Conservation (phyloP, 2,329 filamentous ascomycete genomes). For the Fusarium algeriense region DNA sequence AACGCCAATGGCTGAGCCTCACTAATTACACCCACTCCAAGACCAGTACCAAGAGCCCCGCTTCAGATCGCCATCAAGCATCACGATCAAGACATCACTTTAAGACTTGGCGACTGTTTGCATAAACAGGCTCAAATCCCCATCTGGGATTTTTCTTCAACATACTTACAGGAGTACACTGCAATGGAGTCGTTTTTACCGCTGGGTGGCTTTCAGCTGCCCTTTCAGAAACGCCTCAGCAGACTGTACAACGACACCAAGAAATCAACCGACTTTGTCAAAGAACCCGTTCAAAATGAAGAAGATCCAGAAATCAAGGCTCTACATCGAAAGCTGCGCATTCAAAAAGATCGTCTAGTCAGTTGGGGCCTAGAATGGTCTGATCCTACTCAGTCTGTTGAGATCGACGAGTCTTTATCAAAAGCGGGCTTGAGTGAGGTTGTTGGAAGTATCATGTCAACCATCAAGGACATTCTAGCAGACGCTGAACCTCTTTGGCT, state of each 20-base stretch:
- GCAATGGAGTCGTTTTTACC: constrained; percentile 66
- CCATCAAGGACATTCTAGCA: constrained; percentile 82
- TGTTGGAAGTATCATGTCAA: constrained; percentile 82
- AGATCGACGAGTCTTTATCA: constrained; percentile 78
- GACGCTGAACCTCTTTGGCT: constrained; percentile 80
- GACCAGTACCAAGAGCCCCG: constrained; percentile 24
- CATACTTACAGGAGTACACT: neutral
- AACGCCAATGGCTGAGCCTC: constrained; percentile 32
- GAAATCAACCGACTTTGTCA: constrained; percentile 79
- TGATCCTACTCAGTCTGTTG: constrained; percentile 74
- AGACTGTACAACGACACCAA: constrained; percentile 86
- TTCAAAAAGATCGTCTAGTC: constrained; percentile 82
- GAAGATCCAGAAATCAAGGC: constrained; percentile 77
- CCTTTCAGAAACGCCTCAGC: constrained; percentile 73
- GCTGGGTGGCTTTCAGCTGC: constrained; percentile 65
- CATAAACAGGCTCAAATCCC: neutral
- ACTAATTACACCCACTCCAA: constrained; percentile 17
- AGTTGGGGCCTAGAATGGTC: constrained; percentile 88
- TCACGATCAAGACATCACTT: constrained; percentile 22
- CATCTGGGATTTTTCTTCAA: neutral
- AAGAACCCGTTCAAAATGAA: constrained; percentile 71
- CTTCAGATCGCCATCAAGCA: constrained; percentile 34
- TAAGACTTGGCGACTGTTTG: constrained; percentile 10
- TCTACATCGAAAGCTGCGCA: constrained; percentile 80
- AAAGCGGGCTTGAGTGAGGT: constrained; percentile 81